phyloP scores from a whole-genome alignment of 108 stramenopile species.

The Mayamaea pseudoterrestris region DNA sequence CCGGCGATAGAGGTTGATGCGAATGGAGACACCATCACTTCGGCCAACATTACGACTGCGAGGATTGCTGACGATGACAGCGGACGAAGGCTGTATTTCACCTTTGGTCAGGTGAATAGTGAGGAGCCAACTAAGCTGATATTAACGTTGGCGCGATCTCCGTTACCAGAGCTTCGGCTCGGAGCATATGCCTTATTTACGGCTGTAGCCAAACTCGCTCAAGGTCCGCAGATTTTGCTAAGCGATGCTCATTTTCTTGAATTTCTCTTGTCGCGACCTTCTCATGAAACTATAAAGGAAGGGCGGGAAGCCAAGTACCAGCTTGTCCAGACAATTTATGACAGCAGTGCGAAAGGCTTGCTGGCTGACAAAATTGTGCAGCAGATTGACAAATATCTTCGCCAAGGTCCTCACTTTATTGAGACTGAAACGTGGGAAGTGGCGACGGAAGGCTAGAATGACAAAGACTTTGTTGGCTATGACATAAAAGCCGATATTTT shows the following conservation, averaged over 20 bases:
- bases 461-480: no score
- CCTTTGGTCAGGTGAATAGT: constrained; percentile 6
- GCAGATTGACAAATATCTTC: constrained; percentile 2
- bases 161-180: constrained; percentile 9
- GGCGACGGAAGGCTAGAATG: constrained; percentile 9
- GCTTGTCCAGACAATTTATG: constrained; percentile 9
- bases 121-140: constrained; percentile 12
- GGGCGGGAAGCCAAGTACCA: constrained; percentile 19
- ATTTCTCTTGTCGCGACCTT: constrained; percentile 7
- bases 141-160: constrained; percentile 3
- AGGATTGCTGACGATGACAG: neutral
- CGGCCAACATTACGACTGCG: constrained; percentile 1
- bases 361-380: constrained; percentile 16
- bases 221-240: constrained; percentile 13
- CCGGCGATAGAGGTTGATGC: constrained; percentile 3
- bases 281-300: constrained; percentile 11
- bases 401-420: constrained; percentile 14
- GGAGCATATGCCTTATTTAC: constrained; percentile 12
- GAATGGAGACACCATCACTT: constrained; percentile 1
- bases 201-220: constrained; percentile 12
- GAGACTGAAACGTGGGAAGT: constrained; percentile 3
- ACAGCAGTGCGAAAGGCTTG: constrained; percentile 6
- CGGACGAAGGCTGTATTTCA: constrained; percentile 1
- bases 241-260: constrained; percentile 12
- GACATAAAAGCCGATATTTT: no score